Percentiles rank a stretch among this genome's conserved stretches.
These are phyloP conservation scores for Berberis thunbergii DNA, from an alignment of 164 flowering plant genomes.

Conservation along the genomic window DNA sequence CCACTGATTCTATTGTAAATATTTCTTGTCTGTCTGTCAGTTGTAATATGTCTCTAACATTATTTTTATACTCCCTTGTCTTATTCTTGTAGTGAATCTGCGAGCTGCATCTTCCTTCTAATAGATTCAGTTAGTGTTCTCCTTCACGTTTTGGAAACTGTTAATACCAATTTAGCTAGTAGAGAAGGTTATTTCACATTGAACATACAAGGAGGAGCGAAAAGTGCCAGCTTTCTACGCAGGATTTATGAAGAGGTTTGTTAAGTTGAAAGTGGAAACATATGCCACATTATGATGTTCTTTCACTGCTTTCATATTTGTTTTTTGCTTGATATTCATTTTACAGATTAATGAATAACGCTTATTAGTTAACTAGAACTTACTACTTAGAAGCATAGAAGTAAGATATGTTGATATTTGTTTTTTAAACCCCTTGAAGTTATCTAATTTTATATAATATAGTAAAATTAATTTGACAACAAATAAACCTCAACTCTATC, in stretches of 20 bases:
- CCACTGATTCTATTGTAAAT: too few relatives aligned
- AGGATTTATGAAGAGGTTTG: conserved; percentile 94
- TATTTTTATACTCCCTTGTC: background rate
- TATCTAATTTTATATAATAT: too few relatives aligned
- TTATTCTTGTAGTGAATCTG: conserved; percentile 37
- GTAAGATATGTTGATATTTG: too few relatives aligned
- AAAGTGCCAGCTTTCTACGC: conserved; percentile 68
- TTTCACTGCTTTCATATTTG: background rate
- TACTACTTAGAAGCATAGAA: too few relatives aligned
- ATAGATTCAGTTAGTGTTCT: conserved; percentile 59
- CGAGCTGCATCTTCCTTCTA: conserved; percentile 47
- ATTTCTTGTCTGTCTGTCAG: background rate
- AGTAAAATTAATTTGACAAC: background rate
- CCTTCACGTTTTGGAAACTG: conserved; percentile 65
- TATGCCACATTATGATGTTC: background rate
- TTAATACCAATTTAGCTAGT: conserved; percentile 19
- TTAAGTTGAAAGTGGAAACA: background rate
- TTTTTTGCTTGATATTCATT: background rate
- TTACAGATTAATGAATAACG: too few relatives aligned
- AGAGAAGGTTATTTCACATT: conserved; percentile 32
- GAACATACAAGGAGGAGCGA: conserved; percentile 52
- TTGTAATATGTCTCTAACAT: too few relatives aligned
- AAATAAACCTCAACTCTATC: background rate
- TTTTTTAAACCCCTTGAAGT: too few relatives aligned
- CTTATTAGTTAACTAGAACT: too few relatives aligned